These are phyloP conservation scores for Selaginella tamariscina DNA, from an alignment of 75 land plant genomes.

Conservation along the genomic window DNA sequence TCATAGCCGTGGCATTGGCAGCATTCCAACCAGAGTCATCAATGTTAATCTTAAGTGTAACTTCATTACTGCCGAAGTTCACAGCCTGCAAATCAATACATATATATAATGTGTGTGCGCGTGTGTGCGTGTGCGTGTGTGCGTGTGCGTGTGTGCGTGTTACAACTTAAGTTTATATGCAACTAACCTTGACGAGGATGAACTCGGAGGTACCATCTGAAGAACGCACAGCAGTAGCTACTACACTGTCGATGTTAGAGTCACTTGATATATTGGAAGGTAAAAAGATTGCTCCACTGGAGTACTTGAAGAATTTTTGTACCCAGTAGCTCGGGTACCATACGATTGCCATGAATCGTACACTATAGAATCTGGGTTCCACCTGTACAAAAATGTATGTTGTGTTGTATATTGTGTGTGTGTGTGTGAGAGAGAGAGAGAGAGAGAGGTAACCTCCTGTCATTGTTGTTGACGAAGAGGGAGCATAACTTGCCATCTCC, in stretches of 20 bases:
- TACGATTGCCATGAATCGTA: constrained; percentile 70
- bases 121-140: background rate
- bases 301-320: constrained; percentile 56
- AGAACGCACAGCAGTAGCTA: constrained; percentile 52
- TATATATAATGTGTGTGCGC: background rate
- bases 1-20: background rate
- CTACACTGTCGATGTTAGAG: constrained; percentile 18
- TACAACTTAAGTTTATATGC: background rate
- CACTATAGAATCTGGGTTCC: constrained; percentile 96
- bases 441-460: too few relatives aligned
- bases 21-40: background rate
- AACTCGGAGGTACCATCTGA: constrained; percentile 22
- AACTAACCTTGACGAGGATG: constrained; percentile 46
- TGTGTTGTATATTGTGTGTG: background rate
- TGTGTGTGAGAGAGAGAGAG: too few relatives aligned
- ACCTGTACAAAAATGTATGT: constrained; percentile 29
- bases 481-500: constrained; percentile 93
- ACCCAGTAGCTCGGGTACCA: constrained; percentile 96
- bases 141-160: background rate
- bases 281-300: constrained; percentile 62
- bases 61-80: constrained; percentile 8
- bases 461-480: constrained; percentile 79
- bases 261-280: constrained; percentile 26
- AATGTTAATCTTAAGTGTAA: background rate
- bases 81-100: constrained; percentile 12